Base-by-base conservation (phyloP, 2,329 filamentous ascomycete species). In the Juglanconis sp. region DNA sequence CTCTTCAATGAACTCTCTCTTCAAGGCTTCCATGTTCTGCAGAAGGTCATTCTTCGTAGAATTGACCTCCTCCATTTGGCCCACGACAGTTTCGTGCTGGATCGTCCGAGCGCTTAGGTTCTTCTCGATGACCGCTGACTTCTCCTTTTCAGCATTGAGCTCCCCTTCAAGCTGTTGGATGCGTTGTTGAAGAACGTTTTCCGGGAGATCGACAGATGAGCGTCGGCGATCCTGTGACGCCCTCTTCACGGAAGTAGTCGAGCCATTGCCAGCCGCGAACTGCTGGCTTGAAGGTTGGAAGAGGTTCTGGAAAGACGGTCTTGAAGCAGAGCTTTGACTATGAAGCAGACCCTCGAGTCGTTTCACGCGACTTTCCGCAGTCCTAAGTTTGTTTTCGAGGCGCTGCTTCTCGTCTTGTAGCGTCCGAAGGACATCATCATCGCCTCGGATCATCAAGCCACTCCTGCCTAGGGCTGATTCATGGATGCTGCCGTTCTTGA, bases 401-500 rank as follows among this genome's bases (percentile, higher is more conserved):
- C 86, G 90, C 2, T 79, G 74, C 68, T 96, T 97, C 62, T 96
- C 92, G 15, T 92, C 90, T 71, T 90, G 90, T n/a, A 98, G 74
- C 65, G 79, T 89, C 70, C 81, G 83, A 38, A 90, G 82, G 63
- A 93, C 79, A 64, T 97, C 93, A 68, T 96, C 92, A 63, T 95
- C 90, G n/a, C 91, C 92, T 44, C 91, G 87, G 13, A 96, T 84
- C 68, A 96, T 77, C 9, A 97, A 82, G 1, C 92, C 94, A 65
- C 91, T 96, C 68, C 89, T 87, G n/a, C 92, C 92, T 63, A 97
- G 83, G 3, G 86, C 86, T n/a, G 89, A 88, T 71, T 98, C 95
- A 68, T 97, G 92, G 42, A 98, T 84, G 70, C 95, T 98, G 15
- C 95, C 95, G 70, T 96, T 95, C 71, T 97, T 97, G 79, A 99